Evolutionary conservation across 352 stramenopile species (phyloP).

Genomic region (Elongisporangium undulatum): DNA sequence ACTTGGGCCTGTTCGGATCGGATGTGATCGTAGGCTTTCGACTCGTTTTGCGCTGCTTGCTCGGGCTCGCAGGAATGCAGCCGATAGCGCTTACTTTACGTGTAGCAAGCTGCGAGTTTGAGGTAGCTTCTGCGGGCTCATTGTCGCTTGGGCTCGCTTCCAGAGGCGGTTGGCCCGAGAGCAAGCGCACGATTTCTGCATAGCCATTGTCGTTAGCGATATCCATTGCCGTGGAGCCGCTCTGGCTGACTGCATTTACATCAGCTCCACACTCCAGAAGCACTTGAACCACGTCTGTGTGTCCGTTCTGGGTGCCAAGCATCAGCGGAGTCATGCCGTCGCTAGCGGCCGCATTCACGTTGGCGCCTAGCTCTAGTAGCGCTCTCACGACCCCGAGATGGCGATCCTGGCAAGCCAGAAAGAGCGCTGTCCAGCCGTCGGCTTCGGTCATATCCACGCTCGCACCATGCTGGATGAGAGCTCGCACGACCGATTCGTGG

Average conservation of each 20-base stretch:
- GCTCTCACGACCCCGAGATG: slow-evolving; percentile 9
- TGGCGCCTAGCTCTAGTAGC: slow-evolving; percentile 10
- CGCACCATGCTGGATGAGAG: slow-evolving; percentile 14
- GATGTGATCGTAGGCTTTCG: neutral
- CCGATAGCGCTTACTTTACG: neutral
- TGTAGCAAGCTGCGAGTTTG: neutral
- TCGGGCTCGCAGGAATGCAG: neutral
- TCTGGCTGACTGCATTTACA: slow-evolving; percentile 10
- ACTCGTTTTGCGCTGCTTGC: neutral
- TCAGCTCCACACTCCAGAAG: slow-evolving; percentile 7
- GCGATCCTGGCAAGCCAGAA: slow-evolving; percentile 17
- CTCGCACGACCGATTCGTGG: slow-evolving; percentile 29
- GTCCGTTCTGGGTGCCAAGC: slow-evolving; percentile 17
- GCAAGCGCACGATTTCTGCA: neutral
- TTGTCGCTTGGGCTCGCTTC: neutral
- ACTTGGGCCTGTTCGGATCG: neutral
- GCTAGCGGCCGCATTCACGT: slow-evolving; percentile 5
- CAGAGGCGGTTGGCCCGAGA: neutral
- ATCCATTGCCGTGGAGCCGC: slow-evolving; percentile 11
- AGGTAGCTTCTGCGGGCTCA: neutral
- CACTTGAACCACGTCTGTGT: slow-evolving; percentile 11
- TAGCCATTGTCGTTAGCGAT: neutral
- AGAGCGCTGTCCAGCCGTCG: slow-evolving; percentile 17
- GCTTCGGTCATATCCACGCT: slow-evolving; percentile 10
- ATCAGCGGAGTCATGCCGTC: slow-evolving; percentile 24